Base-by-base conservation (phyloP, 495 filamentous ascomycete species). In the Penicillium crystallinum region DNA sequence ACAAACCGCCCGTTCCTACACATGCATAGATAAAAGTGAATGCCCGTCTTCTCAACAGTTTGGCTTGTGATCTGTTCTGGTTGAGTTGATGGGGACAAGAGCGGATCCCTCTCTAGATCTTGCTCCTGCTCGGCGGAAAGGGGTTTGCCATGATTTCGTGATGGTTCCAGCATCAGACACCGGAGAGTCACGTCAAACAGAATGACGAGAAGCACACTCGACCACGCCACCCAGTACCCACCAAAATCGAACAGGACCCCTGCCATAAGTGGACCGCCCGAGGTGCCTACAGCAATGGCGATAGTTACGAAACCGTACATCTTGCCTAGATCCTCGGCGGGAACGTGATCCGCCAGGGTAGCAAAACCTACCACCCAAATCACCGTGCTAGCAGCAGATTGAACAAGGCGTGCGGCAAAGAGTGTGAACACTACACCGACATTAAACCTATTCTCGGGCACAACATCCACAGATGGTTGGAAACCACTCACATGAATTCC, bases 191-290 rank as follows among this genome's bases (percentile, higher is more conserved):
- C 49, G 45, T 66, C 63, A 5, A 65, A 27, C 4, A 52, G 1
- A 1, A 70, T 52, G 5, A 64, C 45, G 0, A 36, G 27, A 15
- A 68, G 52, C 0, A 60, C 57, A 25, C 55, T 57, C 6, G 63
- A 61, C 63, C 65, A 68, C 1, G 58, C 61, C 4, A 49, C 2
- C 61, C 65, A 68, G 38, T 70, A 68, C 2, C 67, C 67, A 1
- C 50, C 50, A 1, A 49, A 1, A 21, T 66, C 51, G 10, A 65
- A 61, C 2, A 70, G 22, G 6, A 63, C 42, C 0, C 67, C 65
- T 0, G 61, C 54, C 0, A 62, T 39, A 22, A 59, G 58, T 0
- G 67, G 65, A 6, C 61, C 60, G 6, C 47, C 56, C 15, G 58
- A 51, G 0, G 54, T 62, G 10, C 67, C 65, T 10, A 52, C 44